A percentile compares a stretch with the other conserved stretches of the same genome.
These are phyloP conservation scores for Zymoseptoria crescenta DNA, from an alignment of 2,329 filamentous ascomycete species.

Conservation along the genomic window DNA sequence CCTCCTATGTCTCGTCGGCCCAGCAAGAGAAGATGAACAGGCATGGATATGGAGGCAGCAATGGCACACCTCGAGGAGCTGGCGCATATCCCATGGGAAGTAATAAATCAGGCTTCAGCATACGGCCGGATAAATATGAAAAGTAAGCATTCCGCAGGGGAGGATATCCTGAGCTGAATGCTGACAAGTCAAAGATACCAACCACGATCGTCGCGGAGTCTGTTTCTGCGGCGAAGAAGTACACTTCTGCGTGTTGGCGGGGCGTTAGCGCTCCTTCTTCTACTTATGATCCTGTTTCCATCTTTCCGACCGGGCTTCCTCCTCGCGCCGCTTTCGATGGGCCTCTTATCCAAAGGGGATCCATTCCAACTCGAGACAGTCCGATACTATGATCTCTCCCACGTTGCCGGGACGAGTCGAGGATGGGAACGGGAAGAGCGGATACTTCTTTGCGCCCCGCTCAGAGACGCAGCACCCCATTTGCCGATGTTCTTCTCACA, in stretches of 20 bases:
- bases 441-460: conserved; percentile 86
- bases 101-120: conserved; percentile 57
- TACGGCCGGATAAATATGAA: conserved; percentile 77
- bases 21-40: conserved; percentile 69
- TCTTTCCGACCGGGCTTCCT: conserved; percentile 56
- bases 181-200: conserved; percentile 57
- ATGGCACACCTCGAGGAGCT: conserved; percentile 52
- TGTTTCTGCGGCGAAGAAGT: conserved; percentile 64
- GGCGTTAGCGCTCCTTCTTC: conserved; percentile 47
- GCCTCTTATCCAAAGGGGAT: conserved; percentile 55
- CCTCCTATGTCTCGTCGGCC: conserved; percentile 48
- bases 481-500: conserved; percentile 98
- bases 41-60: conserved; percentile 64
- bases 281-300: conserved; percentile 66
- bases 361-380: conserved; percentile 85
- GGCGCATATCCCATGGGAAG: conserved; percentile 19
- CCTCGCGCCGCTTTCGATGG: conserved; percentile 58
- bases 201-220: conserved; percentile 53
- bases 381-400: conserved; percentile 90
- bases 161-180: not conserved
- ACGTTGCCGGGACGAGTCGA: conserved; percentile 81
- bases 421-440: conserved; percentile 96
- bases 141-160: conserved; percentile 13
- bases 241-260: conserved; percentile 61
- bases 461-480: conserved; percentile 87